Evolutionary conservation across 495 filamentous ascomycete genomes (phyloP), one percentile per base, ranked within the genome.

Genomic region (Aspergillus carlsbadensis): DNA sequence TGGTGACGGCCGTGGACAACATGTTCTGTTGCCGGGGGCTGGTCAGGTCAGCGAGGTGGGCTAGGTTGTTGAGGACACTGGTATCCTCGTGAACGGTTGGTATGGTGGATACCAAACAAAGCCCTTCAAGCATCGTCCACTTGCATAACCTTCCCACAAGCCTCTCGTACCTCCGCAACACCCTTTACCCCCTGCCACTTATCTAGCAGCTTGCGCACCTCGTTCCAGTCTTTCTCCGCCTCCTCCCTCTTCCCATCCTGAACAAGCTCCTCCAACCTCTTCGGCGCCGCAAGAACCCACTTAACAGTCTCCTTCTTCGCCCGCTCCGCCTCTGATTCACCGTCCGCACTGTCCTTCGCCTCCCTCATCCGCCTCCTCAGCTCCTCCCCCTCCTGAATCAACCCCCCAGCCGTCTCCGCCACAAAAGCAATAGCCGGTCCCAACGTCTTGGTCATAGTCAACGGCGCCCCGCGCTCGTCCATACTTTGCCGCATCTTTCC

Each of bases 401-500:
- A 75, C 22, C 76, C 75, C 14, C 78, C 82, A 14, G 91, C 90
- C 52, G 86, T 87, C 70, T 87, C 84, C 44, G 90, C 93, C 52
- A 97, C 90, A 66, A 89, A 87, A 0, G 79, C 81, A 64, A 97
- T 88, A 7, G 90, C 87, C 24, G 86, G 83, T 43, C 87, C 84
- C 24, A 97, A 72, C 6, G 87, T 93, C 61, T 77, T 77, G 21
- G 74, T 77, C 74, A 77, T 78, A 0, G 73, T 78, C 67, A 78
- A 68, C 24, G 74, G 76, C 18, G 74, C 69, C 5, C 72, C 78
- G 0, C 74, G 66, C 18, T 77, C 71, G 60, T 76, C 74, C 77
- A 72, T 75, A 77, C 84, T 77, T 51, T 64, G 65, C 14, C 74
- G 65, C 76, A 79, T 78, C 67, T 86, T 87, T 21, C 90, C 82